Percentiles rank a stretch among this genome's conserved stretches.
Conservation (phyloP, 352 stramenopile genomes). For the Phytophthora sp. region DNA sequence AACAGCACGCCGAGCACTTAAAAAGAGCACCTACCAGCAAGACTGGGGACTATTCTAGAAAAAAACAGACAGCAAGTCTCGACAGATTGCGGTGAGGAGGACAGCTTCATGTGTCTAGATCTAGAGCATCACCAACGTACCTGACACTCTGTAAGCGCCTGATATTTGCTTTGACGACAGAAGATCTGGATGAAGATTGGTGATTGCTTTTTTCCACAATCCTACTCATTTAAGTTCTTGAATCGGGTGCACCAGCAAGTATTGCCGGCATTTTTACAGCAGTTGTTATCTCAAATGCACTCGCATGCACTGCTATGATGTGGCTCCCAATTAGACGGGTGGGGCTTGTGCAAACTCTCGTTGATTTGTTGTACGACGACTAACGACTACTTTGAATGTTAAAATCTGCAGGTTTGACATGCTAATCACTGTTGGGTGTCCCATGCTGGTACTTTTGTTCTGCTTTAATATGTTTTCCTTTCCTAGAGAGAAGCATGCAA, state of each 20-base stretch:
- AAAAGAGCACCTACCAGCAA: too few species aligned
- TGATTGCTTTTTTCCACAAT: constrained; percentile 26
- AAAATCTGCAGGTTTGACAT: constrained; percentile 34
- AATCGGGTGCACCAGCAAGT: constrained; percentile 15
- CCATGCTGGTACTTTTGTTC: constrained; percentile 36
- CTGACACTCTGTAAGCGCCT: neutral
- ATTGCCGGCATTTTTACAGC: constrained; percentile 27
- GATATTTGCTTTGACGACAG: neutral
- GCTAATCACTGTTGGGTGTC: constrained; percentile 38
- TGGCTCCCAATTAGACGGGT: constrained; percentile 11
- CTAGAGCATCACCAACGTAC: neutral
- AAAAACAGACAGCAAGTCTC: too few species aligned
- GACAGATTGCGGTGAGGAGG: neutral
- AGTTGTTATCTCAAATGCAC: constrained; percentile 23
- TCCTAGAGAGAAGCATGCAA: constrained; percentile 28
- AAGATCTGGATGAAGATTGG: constrained; percentile 32
- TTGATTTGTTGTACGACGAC: constrained; percentile 18
- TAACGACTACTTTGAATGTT: neutral
- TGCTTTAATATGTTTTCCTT: constrained; percentile 40
- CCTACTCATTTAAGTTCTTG: constrained; percentile 26
- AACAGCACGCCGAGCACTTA: too few species aligned
- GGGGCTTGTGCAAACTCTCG: constrained; percentile 10
- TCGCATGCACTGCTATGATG: constrained; percentile 18
- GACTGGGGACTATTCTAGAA: too few species aligned
- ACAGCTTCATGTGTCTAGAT: too few species aligned